Conservation (phyloP, 2,329 filamentous ascomycete genomes). For the Aspergillus hortae region DNA sequence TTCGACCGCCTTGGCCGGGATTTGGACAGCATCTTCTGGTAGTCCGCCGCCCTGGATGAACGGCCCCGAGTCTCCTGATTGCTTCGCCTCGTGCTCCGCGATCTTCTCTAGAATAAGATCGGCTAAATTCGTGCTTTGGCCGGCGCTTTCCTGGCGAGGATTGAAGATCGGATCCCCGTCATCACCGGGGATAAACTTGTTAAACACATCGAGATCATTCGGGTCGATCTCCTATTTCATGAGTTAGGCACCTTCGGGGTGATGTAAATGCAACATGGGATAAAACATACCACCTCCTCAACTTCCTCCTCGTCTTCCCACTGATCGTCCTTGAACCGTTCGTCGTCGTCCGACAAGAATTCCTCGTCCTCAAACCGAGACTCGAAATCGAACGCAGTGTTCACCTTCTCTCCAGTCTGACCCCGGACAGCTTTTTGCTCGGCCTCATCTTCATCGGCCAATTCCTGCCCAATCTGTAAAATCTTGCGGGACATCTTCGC, state of each 20-base stretch:
- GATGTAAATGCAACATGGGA: not conserved
- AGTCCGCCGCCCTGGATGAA: constrained; percentile 53
- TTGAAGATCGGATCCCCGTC: constrained; percentile 71
- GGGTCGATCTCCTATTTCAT: constrained; percentile 70
- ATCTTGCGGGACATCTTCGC: constrained; percentile 86
- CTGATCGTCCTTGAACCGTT: constrained; percentile 58
- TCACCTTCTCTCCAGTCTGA: constrained; percentile 45
- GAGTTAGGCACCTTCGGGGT: not conserved
- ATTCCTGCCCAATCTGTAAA: constrained; percentile 80
- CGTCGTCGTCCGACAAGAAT: constrained; percentile 45
- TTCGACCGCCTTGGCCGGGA: constrained; percentile 88
- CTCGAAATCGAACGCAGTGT: constrained; percentile 74
- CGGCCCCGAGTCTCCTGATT: constrained; percentile 43
- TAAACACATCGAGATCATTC: constrained; percentile 83
- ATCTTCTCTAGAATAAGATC: constrained; percentile 95
- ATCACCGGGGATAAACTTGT: constrained; percentile 77
- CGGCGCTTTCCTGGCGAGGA: constrained; percentile 47
- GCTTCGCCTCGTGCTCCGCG: constrained; percentile 76
- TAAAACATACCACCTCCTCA: constrained; percentile 37
- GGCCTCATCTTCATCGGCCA: constrained; percentile 74
- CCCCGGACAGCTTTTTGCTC: constrained; percentile 38
- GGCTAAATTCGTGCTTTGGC: constrained; percentile 72
- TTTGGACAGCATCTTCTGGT: constrained; percentile 75
- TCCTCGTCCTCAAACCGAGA: constrained; percentile 63
- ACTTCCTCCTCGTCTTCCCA: constrained; percentile 77